phyloP scores from a whole-genome alignment of 1,284 basidiomycete species.

The Microbotryum intermedium region DNA sequence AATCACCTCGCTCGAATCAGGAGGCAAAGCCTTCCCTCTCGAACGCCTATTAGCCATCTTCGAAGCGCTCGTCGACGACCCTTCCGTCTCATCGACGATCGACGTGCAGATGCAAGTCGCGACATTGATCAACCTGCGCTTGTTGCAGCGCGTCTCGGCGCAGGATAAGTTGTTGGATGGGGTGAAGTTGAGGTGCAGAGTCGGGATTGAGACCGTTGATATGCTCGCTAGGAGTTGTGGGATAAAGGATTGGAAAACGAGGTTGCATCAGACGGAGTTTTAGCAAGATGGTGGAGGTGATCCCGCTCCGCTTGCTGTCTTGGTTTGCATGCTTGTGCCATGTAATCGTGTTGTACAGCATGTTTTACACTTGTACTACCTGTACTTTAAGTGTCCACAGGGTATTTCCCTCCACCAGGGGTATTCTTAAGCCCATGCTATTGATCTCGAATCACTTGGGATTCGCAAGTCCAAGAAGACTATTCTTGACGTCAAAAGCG shows the following conservation, averaged over 20 bases:
- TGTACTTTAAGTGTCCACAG: too few relatives aligned
- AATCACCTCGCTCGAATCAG: conserved; percentile 6
- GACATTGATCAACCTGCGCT: conserved; percentile 17
- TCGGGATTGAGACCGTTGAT: conserved; percentile 19
- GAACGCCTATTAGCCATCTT: conserved; percentile 28
- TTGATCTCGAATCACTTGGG: too few relatives aligned
- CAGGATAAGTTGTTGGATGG: conserved; percentile 25
- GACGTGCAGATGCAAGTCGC: conserved; percentile 10
- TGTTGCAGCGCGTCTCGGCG: conserved; percentile 17
- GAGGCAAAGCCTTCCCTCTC: conserved; percentile 24
- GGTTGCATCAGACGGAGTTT: not conserved
- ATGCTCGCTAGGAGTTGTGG: conserved; percentile 20
- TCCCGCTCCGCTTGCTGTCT: too few relatives aligned
- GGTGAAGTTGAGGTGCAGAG: conserved; percentile 21
- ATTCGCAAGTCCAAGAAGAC: too few relatives aligned
- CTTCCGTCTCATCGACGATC: not conserved
- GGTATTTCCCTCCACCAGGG: too few relatives aligned
- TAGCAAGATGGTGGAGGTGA: too few relatives aligned
- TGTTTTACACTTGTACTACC: too few relatives aligned
- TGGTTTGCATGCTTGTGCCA: too few relatives aligned
- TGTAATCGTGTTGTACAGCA: too few relatives aligned
- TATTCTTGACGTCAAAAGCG: too few relatives aligned
- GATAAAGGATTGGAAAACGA: conserved; percentile 20
- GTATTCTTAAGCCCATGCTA: too few relatives aligned
- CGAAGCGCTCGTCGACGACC: conserved; percentile 17